Evolutionary conservation across 768 basidiomycete genomes (phyloP), one percentile per base, ranked within the genome.

Genomic region (Tephrocybe rancida): DNA sequence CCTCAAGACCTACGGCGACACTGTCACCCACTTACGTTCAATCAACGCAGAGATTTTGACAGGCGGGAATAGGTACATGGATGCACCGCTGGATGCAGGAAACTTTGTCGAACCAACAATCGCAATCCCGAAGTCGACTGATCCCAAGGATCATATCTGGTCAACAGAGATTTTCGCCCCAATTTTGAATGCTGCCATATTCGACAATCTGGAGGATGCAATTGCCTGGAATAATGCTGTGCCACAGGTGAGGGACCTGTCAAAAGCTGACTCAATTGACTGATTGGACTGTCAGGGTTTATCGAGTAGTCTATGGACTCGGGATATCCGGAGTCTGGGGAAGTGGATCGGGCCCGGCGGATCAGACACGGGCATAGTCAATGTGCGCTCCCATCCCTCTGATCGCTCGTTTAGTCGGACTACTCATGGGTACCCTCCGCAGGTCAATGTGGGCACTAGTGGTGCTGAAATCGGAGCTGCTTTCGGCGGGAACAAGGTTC

Each of bases 401-500:
- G 45, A 62, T 37, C 35, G 35, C 48, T 58, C 45, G 11, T 34
- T 24, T 32, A 39, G 38, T 19, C 56, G 51, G 43, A 37, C 14
- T 51, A 34, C 50, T 59, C 46, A 50, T 43, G 51, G 44, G 44
- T 37, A 1, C 25, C 21, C 37, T n/a, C 46, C 47, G 27, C 59
- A 83, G 80, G 78, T 83, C 22, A 83, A 82, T 65, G 82, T 81
- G 58, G 81, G 82, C 41, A 83, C 81, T 8, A 81, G 80, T 64
- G 82, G 82, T 60, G 82, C 82, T 45, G 82, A 83, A 63, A 83
- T 83, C 61, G 82, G 82, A 45, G 93, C 92, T 41, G 91, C 90
- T 0, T 98, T 98, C 67, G 95, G 95, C 54, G 96, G 92, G 50
- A 95, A 95, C 78, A 95, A 95, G 85, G 88, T 87, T 49, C 50